Percentiles rank a stretch among this genome's conserved stretches.
Conservation (phyloP, 257 asterid species). For the Lantana camara region DNA sequence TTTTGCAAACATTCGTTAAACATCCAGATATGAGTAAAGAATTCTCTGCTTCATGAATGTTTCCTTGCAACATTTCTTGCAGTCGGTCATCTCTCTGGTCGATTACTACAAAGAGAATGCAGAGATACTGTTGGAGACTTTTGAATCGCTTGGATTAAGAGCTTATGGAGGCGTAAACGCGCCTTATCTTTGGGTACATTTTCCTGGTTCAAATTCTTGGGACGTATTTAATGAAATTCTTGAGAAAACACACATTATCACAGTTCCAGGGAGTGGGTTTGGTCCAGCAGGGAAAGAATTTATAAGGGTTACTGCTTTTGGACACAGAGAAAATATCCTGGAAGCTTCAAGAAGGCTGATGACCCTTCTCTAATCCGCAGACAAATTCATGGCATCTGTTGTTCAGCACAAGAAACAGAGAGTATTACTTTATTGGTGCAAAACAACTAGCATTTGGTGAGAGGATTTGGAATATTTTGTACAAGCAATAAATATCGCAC, state of each 20-base stretch:
- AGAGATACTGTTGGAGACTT: conserved; percentile 66
- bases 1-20: no score
- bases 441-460: neutral
- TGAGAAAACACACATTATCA: conserved; percentile 72
- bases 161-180: conserved; percentile 85
- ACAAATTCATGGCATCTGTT: neutral
- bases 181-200: conserved; percentile 91
- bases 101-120: conserved; percentile 78
- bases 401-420: neutral
- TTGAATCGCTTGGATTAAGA: conserved; percentile 56
- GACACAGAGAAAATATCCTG: conserved; percentile 60
- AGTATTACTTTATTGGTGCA: neutral
- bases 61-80: conserved; percentile 18
- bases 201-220: conserved; percentile 86
- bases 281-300: conserved; percentile 93
- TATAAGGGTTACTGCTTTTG: conserved; percentile 79
- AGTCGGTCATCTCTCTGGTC: conserved; percentile 54
- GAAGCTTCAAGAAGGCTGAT: conserved; percentile 78
- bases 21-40: no score
- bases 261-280: conserved; percentile 90
- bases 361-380: conserved; percentile 35
- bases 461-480: neutral
- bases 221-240: conserved; percentile 75
- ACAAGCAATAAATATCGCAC: neutral
- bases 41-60: neutral